Conservation (phyloP, 2,329 filamentous ascomycete species). For the Juglanconis sp. region DNA sequence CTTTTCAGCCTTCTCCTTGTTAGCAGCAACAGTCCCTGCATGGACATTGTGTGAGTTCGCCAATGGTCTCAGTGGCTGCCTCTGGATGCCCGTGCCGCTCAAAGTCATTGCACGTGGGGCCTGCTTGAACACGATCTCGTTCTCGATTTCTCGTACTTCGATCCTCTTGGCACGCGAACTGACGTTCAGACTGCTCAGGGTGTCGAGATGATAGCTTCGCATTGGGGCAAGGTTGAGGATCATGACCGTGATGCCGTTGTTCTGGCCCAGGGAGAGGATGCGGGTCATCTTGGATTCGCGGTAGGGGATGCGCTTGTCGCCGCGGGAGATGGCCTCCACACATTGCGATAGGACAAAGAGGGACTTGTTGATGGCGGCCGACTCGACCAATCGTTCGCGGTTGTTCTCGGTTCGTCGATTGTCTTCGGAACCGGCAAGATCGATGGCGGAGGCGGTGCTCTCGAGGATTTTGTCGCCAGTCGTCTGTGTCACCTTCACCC, state of each 20-base stretch:
- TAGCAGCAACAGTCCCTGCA: constrained; percentile 48
- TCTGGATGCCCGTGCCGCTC: constrained; percentile 42
- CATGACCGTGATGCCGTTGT: constrained; percentile 94
- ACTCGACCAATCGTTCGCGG: constrained; percentile 89
- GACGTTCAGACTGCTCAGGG: constrained; percentile 88
- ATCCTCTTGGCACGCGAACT: constrained; percentile 95
- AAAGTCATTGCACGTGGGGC: constrained; percentile 54
- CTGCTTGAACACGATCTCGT: constrained; percentile 85
- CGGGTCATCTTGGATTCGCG: constrained; percentile 96
- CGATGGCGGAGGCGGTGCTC: constrained; percentile 89
- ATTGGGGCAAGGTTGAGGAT: constrained; percentile 89
- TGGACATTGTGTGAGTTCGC: constrained; percentile 73
- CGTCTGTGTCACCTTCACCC: constrained; percentile 80
- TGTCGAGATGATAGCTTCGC: constrained; percentile 91
- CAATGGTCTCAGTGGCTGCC: constrained; percentile 78
- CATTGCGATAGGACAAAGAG: constrained; percentile 92
- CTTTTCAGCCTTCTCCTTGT: constrained; percentile 45
- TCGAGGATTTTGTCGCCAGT: constrained; percentile 65
- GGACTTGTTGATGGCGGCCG: constrained; percentile 95
- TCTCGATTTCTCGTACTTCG: constrained; percentile 91
- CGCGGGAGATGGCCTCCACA: constrained; percentile 84
- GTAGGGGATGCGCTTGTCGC: constrained; percentile 79
- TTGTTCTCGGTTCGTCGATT: constrained; percentile 92
- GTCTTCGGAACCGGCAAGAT: constrained; percentile 92
- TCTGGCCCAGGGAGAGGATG: constrained; percentile 87